phyloP scores from a whole-genome alignment of 2,329 filamentous ascomycete species.

The Apiospora malaysiana region DNA sequence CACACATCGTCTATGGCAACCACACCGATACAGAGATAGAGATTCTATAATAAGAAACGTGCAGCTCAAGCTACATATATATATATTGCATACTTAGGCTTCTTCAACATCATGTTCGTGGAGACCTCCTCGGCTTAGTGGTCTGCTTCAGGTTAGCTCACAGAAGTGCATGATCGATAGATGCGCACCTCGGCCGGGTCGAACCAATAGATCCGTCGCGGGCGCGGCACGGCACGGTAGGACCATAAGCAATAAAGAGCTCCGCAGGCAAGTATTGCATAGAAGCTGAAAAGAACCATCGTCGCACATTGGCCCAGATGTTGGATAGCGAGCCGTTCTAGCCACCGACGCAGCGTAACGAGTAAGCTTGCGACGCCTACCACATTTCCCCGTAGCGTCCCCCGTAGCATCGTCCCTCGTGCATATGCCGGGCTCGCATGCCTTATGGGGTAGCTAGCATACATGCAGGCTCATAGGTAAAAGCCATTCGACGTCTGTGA shows the following conservation, averaged over 20 bases:
- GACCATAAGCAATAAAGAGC: neutral
- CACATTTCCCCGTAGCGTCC: too few relatives aligned
- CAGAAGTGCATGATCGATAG: neutral
- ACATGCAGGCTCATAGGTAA: constrained; percentile 3
- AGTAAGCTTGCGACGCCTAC: neutral
- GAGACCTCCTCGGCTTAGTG: neutral
- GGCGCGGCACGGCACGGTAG: neutral
- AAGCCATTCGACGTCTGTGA: neutral
- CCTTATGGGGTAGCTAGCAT: constrained; percentile 3
- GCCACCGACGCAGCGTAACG: neutral
- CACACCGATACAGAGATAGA: neutral
- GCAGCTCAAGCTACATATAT: neutral
- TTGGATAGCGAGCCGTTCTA: neutral
- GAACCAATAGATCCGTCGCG: neutral
- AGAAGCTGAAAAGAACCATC: neutral
- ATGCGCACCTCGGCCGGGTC: neutral
- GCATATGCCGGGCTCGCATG: neutral
- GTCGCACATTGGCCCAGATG: neutral
- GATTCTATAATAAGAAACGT: neutral
- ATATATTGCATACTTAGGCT: too few relatives aligned
- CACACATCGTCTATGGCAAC: neutral
- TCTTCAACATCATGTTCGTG: neutral
- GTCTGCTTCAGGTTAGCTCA: neutral
- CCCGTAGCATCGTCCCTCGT: neutral
- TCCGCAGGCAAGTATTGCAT: neutral